Evolutionary conservation across 2,329 filamentous ascomycete genomes (phyloP).

Genomic region (Fusarium proliferatum): DNA sequence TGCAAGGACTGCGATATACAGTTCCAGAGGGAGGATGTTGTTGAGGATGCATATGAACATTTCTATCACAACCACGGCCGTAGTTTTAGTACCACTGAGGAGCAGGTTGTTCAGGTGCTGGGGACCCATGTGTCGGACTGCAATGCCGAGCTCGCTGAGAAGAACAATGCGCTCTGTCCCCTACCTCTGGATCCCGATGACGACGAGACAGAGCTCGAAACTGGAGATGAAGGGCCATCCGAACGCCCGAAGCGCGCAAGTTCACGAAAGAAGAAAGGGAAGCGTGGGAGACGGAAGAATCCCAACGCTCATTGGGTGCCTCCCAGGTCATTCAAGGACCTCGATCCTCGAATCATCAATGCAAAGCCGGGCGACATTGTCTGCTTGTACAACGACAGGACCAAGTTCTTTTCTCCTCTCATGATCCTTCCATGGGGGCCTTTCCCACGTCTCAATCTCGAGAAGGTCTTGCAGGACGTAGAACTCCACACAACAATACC

Average conservation of each 20-base stretch:
- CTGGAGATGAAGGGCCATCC: not conserved
- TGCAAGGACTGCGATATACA: not conserved
- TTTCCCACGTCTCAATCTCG: not conserved
- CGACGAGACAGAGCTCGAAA: not conserved
- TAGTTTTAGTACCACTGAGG: not conserved
- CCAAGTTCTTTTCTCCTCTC: not conserved
- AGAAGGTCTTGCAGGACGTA: not conserved
- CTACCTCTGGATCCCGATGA: not conserved
- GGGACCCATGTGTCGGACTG: constrained; percentile 1
- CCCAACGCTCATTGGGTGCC: not conserved
- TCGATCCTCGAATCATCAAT: not conserved
- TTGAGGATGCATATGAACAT: not conserved
- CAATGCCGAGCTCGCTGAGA: not conserved
- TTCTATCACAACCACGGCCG: not conserved
- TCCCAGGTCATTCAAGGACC: not conserved
- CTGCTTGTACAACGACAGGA: not conserved
- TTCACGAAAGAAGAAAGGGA: not conserved
- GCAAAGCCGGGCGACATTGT: constrained; percentile 1
- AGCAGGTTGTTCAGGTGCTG: not conserved
- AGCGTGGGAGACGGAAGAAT: not conserved
- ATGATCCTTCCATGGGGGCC: not conserved
- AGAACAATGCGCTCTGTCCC: not conserved
- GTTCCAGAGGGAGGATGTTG: not conserved
- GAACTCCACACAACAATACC: not conserved
- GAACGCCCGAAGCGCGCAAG: not conserved